These are phyloP conservation scores for Solanum chaucha DNA, from an alignment of 257 asterid genomes.

Conservation along the genomic window DNA sequence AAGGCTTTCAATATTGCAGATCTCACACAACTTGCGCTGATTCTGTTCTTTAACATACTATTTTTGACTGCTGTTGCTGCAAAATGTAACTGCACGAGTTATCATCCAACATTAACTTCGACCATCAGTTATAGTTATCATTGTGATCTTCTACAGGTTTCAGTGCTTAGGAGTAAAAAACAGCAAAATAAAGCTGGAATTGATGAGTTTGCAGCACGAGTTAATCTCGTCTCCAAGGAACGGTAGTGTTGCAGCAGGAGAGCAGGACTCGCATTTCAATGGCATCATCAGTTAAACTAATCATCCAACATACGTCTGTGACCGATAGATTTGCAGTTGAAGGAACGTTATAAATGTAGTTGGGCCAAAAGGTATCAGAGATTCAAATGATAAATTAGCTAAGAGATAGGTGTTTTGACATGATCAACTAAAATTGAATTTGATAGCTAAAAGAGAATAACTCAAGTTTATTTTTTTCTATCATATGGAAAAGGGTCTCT, in stretches of 20 bases:
- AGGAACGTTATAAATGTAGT: not conserved
- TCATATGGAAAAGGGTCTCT: not conserved
- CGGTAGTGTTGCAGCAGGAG: not conserved
- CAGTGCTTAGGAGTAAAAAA: constrained; percentile 35
- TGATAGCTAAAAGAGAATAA: not conserved
- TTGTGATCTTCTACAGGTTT: constrained; percentile 21
- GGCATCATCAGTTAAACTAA: not conserved
- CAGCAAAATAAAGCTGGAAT: constrained; percentile 27
- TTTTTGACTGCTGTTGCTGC: not conserved
- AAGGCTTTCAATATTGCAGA: not conserved
- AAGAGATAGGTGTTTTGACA: not conserved
- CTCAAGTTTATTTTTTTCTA: not conserved
- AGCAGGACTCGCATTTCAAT: not conserved
- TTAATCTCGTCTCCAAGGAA: constrained; percentile 16
- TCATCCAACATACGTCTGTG: not conserved
- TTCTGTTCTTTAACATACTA: not conserved
- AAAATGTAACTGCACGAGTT: not conserved
- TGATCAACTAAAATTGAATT: not conserved
- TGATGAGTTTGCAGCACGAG: constrained; percentile 37
- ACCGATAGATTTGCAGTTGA: not conserved
- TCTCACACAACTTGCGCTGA: not conserved
- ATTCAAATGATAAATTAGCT: not conserved
- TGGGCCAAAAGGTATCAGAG: not conserved
- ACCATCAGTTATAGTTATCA: not conserved
- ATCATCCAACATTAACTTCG: not conserved